Evolutionary conservation across 2,329 filamentous ascomycete genomes (phyloP).

Genomic region (Byssochlamys sp.): DNA sequence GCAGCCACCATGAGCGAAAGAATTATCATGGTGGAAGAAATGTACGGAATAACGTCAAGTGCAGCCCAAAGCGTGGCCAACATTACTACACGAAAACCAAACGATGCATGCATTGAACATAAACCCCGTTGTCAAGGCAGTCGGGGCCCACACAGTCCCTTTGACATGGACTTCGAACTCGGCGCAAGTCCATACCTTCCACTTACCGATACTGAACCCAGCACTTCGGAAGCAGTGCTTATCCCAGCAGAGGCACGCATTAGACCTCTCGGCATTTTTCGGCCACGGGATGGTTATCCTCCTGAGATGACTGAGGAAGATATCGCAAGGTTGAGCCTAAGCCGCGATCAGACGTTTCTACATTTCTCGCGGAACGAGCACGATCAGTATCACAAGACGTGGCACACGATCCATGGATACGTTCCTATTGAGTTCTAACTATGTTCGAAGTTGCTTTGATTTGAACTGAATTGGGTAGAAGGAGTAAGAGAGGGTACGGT

Average conservation of each 20-base stretch:
- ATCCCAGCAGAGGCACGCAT: conserved; percentile 20
- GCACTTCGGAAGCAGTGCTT: neutral
- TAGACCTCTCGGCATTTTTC: conserved; percentile 15
- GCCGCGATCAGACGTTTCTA: conserved; percentile 13
- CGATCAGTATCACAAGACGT: conserved; percentile 8
- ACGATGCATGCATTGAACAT: too few species aligned
- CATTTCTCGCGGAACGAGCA: conserved; percentile 14
- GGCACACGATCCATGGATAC: conserved; percentile 14
- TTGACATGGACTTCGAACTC: too few species aligned
- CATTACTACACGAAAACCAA: neutral
- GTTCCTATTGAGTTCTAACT: conserved; percentile 4
- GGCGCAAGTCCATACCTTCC: too few species aligned
- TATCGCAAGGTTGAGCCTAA: conserved; percentile 11
- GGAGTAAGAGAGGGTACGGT: too few species aligned
- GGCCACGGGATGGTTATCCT: conserved; percentile 12
- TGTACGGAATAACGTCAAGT: conserved; percentile 4
- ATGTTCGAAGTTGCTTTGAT: too few species aligned
- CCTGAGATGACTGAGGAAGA: conserved; percentile 10
- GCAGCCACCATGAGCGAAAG: conserved; percentile 12
- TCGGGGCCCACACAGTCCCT: too few species aligned
- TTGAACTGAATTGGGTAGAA: too few species aligned
- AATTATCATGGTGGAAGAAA: conserved; percentile 24
- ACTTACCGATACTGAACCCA: too few species aligned
- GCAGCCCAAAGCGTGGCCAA: neutral
- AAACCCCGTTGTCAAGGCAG: too few species aligned